Evolutionary conservation across 2,329 filamentous ascomycete species (phyloP), one percentile per base, ranked within the genome.

Genomic region (Penicillium psychrosexuale): DNA sequence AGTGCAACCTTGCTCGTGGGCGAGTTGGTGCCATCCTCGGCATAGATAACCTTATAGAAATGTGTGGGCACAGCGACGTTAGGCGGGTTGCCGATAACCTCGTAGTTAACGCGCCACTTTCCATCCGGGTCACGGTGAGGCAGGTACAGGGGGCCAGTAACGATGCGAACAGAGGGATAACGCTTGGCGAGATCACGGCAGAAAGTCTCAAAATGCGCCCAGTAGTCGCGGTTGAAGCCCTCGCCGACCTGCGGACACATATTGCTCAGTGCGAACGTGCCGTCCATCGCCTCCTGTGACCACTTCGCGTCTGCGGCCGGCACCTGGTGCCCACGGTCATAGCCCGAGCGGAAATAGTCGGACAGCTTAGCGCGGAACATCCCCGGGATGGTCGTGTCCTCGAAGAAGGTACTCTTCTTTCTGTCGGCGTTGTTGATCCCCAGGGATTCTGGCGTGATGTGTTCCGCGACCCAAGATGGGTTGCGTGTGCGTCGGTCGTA

Each of bases 201-300:
- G 70, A 97, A 99, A 70, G 97, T 93, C 77, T 99, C 94, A 63
- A 99, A 92, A 74, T 99, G 94, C 36, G 94, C 89, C 94, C 94
- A 99, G 83, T 99, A 99, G 78, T 99, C 94, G 48, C 94, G 84
- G 78, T 99, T 99, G 82, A 99, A 99, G 56, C 94, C 94, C 71
- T 97, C 91, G 63, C 94, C 94, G 30, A 99, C 94, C 77, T 99
- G 94, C 31, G 94, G 94, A 70, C 92, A 96, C 92, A 99, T 99
- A 78, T 99, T 99, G 70, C 83, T 88, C 53, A 99, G 82, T 69
- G 85, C 87, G 70, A 99, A 99, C 2, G 94, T 99, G 55, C 90
- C 90, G 76, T 99, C 86, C 91, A 99, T 96, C 61, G 94, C 92
- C 34, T 83, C 75, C 76, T 99, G 94, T 60, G 86, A 90, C 92